A percentile compares a stretch with the other conserved stretches of the same genome.
Evolutionary conservation across 2,329 filamentous ascomycete species (phyloP).

Genomic region (Ramichloridium luteum): DNA sequence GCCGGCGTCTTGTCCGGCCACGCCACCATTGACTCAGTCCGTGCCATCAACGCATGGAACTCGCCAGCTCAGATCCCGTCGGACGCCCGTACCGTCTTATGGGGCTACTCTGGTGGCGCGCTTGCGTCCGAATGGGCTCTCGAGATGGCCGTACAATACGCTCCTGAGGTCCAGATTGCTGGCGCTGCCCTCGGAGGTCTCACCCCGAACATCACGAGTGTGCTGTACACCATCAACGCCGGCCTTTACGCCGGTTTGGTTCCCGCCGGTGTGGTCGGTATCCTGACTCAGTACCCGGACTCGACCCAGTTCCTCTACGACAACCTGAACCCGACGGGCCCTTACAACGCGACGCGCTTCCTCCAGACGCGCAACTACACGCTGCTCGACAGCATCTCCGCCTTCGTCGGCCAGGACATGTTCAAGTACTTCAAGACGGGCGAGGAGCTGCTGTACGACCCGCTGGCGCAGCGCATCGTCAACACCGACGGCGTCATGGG

Average conservation of each 20-base stretch:
- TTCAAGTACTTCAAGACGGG: conserved; percentile 29
- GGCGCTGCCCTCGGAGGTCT: conserved; percentile 39
- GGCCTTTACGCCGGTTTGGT: conserved; percentile 16
- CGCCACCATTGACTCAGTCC: conserved; percentile 30
- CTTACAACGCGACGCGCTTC: conserved; percentile 22
- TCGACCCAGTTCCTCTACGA: conserved; percentile 13
- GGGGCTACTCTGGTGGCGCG: conserved; percentile 46
- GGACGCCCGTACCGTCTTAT: conserved; percentile 27
- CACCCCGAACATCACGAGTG: conserved; percentile 28
- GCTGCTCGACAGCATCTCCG: conserved; percentile 9
- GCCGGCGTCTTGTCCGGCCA: conserved; percentile 30
- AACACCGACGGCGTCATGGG: conserved; percentile 21
- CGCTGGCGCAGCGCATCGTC: conserved; percentile 14
- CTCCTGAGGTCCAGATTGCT: conserved; percentile 37
- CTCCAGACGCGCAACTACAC: conserved; percentile 11
- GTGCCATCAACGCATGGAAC: conserved; percentile 23
- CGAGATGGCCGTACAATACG: conserved; percentile 39
- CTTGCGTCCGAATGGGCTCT: conserved; percentile 39
- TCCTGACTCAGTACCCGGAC: conserved; percentile 21
- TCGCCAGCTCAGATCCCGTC: conserved; percentile 5
- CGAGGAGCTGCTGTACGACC: conserved; percentile 9
- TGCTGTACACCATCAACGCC: conserved; percentile 26
- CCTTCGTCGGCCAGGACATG: conserved; percentile 25
- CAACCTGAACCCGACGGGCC: conserved; percentile 13
- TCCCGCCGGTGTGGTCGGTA: conserved; percentile 20